A percentile compares a stretch with the other conserved stretches of the same genome.
These are phyloP conservation scores for Triadica sebifera DNA, from an alignment of 345 rosid genomes.

Conservation along the genomic window DNA sequence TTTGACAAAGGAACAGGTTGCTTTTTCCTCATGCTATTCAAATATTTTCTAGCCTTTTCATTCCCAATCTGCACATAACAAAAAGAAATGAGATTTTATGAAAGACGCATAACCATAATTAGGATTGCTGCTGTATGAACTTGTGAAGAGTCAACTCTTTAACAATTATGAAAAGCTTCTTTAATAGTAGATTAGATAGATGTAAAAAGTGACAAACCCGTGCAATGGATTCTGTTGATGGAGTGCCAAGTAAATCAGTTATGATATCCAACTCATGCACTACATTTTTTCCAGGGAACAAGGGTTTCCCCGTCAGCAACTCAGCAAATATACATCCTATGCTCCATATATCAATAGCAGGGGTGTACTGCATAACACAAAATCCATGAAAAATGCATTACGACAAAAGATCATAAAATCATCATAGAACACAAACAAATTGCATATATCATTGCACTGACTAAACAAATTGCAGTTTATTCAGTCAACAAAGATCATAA, in stretches of 20 bases:
- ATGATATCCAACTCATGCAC: conserved; percentile 85
- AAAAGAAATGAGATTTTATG: conserved; percentile 20
- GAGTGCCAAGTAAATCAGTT: conserved; percentile 97
- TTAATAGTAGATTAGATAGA: conserved; percentile 10
- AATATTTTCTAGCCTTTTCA: conserved; percentile 90
- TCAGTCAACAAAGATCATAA: too few relatives aligned
- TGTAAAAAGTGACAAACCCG: conserved; percentile 54
- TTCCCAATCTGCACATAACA: conserved; percentile 70
- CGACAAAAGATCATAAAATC: conserved; percentile 2
- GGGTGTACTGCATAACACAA: conserved; percentile 77
- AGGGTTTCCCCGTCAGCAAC: conserved; percentile 80
- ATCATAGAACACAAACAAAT: not conserved
- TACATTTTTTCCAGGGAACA: conserved; percentile 97
- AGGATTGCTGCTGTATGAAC: not conserved
- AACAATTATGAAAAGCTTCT: conserved; percentile 26
- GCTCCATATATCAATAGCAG: conserved; percentile 98
- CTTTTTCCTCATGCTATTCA: conserved; percentile 77
- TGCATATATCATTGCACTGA: too few relatives aligned
- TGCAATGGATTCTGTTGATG: conserved; percentile 66
- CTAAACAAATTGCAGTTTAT: too few relatives aligned
- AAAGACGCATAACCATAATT: conserved; percentile 4
- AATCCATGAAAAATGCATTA: conserved; percentile 11
- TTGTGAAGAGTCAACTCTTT: conserved; percentile 2
- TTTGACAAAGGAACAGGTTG: conserved; percentile 26
- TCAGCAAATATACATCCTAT: conserved; percentile 98